Evolutionary conservation across 805 yeast species (phyloP).

Genomic region (Maudiozyma bulderi): DNA sequence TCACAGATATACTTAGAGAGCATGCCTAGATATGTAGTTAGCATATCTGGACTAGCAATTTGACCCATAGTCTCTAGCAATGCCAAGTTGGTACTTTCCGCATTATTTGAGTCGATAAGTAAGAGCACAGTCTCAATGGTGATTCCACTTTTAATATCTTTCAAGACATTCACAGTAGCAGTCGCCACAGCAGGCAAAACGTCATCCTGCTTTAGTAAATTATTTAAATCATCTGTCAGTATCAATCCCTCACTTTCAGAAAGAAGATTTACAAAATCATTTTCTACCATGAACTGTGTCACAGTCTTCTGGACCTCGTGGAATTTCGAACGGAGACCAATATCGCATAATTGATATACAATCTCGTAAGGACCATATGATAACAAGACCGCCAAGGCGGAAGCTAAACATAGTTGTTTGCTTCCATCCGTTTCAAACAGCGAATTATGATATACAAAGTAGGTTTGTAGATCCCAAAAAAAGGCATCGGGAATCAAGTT

Average conservation of each 20-base stretch:
- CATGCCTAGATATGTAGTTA: constrained; percentile 6
- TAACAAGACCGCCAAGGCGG: constrained; percentile 27
- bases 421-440: constrained; percentile 36
- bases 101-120: constrained; percentile 24
- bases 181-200: constrained; percentile 41
- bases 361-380: constrained; percentile 11
- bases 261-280: neutral
- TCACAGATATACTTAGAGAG: constrained; percentile 6
- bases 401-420: constrained; percentile 37
- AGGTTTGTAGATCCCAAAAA: constrained; percentile 24
- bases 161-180: constrained; percentile 31
- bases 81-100: constrained; percentile 40
- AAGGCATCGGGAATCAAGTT: neutral
- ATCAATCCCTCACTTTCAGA: neutral
- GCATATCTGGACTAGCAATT: constrained; percentile 22
- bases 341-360: constrained; percentile 22
- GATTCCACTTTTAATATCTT: constrained; percentile 13
- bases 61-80: constrained; percentile 46
- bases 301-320: constrained; percentile 40
- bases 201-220: constrained; percentile 17
- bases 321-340: constrained; percentile 32
- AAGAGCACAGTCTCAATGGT: constrained; percentile 14
- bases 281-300: constrained; percentile 18
- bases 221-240: constrained; percentile 8
- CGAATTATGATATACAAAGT: constrained; percentile 29